Conservation (phyloP, 768 basidiomycete species). For the Suillus occidentalis region DNA sequence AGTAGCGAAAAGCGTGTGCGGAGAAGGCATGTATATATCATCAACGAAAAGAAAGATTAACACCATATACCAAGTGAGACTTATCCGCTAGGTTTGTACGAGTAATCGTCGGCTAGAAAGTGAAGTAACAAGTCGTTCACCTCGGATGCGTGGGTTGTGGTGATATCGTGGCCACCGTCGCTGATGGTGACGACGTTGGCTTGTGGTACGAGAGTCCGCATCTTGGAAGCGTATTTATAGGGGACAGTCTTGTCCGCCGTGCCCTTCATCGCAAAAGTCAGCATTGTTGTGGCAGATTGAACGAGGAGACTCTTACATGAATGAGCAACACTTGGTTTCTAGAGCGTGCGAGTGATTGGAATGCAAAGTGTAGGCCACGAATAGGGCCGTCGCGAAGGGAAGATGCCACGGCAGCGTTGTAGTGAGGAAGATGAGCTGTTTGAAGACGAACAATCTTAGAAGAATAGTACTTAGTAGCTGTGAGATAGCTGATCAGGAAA, state of each 20-base stretch:
- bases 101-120: constrained; percentile 19
- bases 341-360: constrained; percentile 48
- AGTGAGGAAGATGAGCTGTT: constrained; percentile 73
- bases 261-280: constrained; percentile 20
- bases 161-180: constrained; percentile 32
- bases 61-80: background rate
- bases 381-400: constrained; percentile 73
- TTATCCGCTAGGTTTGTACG: background rate
- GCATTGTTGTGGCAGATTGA: background rate
- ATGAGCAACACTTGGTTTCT: constrained; percentile 58
- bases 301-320: constrained; percentile 44
- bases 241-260: constrained; percentile 35
- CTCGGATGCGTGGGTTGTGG: constrained; percentile 31
- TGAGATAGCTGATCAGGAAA: background rate
- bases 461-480: background rate
- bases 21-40: background rate
- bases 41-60: background rate
- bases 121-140: constrained; percentile 29
- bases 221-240: constrained; percentile 32
- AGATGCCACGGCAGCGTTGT: constrained; percentile 75
- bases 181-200: constrained; percentile 31
- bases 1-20: background rate
- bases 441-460: constrained; percentile 73
- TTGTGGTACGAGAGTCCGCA: constrained; percentile 29
- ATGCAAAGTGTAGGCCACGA: constrained; percentile 57